Conservation (phyloP, 2,329 filamentous ascomycete genomes). For the Colletotrichum noveboracense region DNA sequence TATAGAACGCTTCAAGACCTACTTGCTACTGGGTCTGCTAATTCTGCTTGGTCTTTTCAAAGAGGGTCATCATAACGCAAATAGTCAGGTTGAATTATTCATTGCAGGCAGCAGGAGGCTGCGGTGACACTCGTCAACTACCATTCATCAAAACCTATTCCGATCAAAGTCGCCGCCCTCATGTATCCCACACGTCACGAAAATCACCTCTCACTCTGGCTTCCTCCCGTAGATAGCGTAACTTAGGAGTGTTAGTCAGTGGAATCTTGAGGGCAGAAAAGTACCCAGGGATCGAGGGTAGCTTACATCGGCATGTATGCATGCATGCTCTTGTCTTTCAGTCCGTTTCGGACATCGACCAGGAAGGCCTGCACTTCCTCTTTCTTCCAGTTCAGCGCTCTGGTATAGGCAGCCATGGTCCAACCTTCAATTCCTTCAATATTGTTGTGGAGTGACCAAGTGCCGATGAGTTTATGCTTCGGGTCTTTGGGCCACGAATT, state of each 20-base stretch:
- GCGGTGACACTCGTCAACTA: not conserved
- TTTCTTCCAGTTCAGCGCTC: slow-evolving; percentile 34
- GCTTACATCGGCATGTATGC: slow-evolving; percentile 43
- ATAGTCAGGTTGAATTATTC: not conserved
- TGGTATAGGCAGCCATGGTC: slow-evolving; percentile 38
- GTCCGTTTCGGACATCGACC: slow-evolving; percentile 35
- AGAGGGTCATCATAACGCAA: not conserved
- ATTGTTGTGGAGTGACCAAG: slow-evolving; percentile 35
- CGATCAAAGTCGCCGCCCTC: not conserved
- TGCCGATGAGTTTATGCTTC: slow-evolving; percentile 55
- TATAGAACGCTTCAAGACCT: not conserved
- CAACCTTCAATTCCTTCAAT: slow-evolving; percentile 37
- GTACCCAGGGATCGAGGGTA: not conserved
- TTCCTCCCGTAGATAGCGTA: not conserved
- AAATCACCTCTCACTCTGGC: not conserved
- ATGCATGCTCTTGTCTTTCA: slow-evolving; percentile 37
- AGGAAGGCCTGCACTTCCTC: slow-evolving; percentile 38
- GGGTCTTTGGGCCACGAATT: slow-evolving; percentile 57
- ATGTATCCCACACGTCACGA: not conserved
- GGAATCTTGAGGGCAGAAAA: too few relatives aligned
- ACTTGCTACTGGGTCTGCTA: not conserved
- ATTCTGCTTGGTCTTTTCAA: not conserved
- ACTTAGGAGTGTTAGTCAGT: not conserved
- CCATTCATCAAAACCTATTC: not conserved
- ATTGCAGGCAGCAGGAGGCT: not conserved